These are phyloP conservation scores for Claviceps sorghi DNA, from an alignment of 2,329 filamentous ascomycete species.

Conservation along the genomic window DNA sequence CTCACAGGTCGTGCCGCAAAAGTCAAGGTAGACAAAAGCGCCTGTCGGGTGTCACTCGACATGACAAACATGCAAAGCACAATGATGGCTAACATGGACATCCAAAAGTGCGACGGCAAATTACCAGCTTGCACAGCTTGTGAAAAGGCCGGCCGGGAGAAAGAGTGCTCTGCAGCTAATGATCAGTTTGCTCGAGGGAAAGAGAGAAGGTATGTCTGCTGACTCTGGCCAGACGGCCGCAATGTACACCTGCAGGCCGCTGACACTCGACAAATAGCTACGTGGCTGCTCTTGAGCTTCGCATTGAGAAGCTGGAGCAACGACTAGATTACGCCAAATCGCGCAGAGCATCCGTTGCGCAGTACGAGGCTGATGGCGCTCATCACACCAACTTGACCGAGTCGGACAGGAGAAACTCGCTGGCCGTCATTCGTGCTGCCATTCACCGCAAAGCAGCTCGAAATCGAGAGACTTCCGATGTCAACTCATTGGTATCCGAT, in stretches of 20 bases:
- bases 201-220: constrained; percentile 56
- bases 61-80: neutral
- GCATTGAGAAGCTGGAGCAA: constrained; percentile 75
- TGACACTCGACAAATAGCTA: constrained; percentile 39
- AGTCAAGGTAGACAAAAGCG: constrained; percentile 53
- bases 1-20: constrained; percentile 63
- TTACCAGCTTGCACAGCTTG: constrained; percentile 89
- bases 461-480: constrained; percentile 63
- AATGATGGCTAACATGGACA: neutral
- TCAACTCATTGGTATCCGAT: constrained; percentile 83
- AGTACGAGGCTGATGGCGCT: constrained; percentile 42
- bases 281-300: constrained; percentile 84
- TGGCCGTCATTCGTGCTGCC: constrained; percentile 45
- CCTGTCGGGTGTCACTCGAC: neutral
- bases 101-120: constrained; percentile 74
- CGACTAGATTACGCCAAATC: constrained; percentile 56
- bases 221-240: neutral
- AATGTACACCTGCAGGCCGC: neutral
- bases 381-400: constrained; percentile 10
- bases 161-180: constrained; percentile 83
- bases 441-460: constrained; percentile 51
- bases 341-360: constrained; percentile 54
- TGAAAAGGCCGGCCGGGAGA: constrained; percentile 74
- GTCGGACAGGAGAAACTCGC: constrained; percentile 49
- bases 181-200: constrained; percentile 94